Base-by-base conservation (phyloP, 1,284 basidiomycete species). In the Malassezia equina region DNA sequence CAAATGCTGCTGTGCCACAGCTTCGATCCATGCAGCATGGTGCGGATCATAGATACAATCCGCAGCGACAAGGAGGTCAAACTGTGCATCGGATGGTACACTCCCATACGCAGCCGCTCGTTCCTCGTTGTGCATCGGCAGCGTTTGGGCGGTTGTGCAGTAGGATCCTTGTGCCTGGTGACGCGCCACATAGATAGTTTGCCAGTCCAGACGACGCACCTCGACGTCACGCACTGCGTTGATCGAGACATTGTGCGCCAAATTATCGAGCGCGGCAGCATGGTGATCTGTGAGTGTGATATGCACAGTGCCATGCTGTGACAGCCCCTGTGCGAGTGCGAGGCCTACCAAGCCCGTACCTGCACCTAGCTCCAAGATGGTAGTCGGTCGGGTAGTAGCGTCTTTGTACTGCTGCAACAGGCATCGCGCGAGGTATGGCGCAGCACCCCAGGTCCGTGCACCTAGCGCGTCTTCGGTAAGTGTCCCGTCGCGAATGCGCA, bases 301-400 rank as follows among this genome's bases (percentile, higher is more conserved):
- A 3, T 55, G 17, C 46, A 48, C 15, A 23, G 27, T 15, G 19
- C 41, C 32, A 5, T 42, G 36, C 12, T 19, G 31, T 9, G 32
- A 32, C 2, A 47, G 34, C 57, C 58, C 63, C n/a, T 36, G 29
- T 3, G 62, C 62, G 5, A 67, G 31, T 0, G 61, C 57, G 0
- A 73, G 54, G 7, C 69, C 67, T 11, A 67, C 63, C 6, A 73
- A 60, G 24, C 70, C 70, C 1, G 69, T 71, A 8, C 70, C 70
- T 1, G 69, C 67, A 9, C 70, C 70, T 3, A 73, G 64, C 60
- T 73, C 70, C 24, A 73, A 58, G 1, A 67, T 47, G 13, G 49
- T 55, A 1, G 48, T 25, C 4, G 63, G 52, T 12, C 19, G 33
- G 5, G n/a, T 15, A 1, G 19, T 1, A 0, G 28, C 24, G 7